Base-by-base conservation (phyloP, 2,329 filamentous ascomycete species). In the Cytospora paraplurivora region DNA sequence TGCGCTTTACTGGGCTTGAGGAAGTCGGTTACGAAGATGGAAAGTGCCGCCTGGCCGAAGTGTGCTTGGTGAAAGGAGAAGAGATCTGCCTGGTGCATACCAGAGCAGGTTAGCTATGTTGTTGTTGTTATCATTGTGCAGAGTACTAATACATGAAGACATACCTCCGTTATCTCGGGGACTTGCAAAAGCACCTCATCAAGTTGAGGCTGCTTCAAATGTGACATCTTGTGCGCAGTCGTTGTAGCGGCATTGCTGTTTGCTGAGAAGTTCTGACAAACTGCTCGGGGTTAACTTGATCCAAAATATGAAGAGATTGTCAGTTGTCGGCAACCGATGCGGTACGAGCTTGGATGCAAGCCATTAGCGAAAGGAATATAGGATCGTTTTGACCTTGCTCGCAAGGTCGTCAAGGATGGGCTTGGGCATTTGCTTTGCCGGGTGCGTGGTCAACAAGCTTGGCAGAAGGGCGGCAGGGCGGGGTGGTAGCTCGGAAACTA, bases 51-150 rank as follows among this genome's bases (percentile, higher is more conserved):
- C 38, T 68, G 62, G 12, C 81, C 80, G 73, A 91, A 91, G 69
- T 91, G 88, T 19, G 79, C 74, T 50, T 81, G 75, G 67, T 87
- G 82, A 69, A 90, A 90, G 34, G 76, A 76, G 59, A 76, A 72
- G 37, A 90, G 76, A 51, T 90, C 87, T 73, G 83, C 78, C 88
- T 90, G 66, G 27, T 61, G 63, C 65, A 35, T 54, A 56, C 21
- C 66, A 68, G 62, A 70, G 67, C 57, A 62, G 3, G 13, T 33
- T 52, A 44, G 51, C n/a, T 19, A 15, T 19, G 38, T 54, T 44
- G 17, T 56, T 17, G 19, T 35, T 19, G 38, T 54, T 44, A 15
- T 56, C 17, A 32, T 35, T 6, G 33, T 41, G n/a, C 8, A 34
- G 27, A 19, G 37, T 37, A 32, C 37, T 2, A 19, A 19, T 56